Evolutionary conservation across 2,329 filamentous ascomycete species (phyloP).

Genomic region (Phaeosphaeriaceae sp.): DNA sequence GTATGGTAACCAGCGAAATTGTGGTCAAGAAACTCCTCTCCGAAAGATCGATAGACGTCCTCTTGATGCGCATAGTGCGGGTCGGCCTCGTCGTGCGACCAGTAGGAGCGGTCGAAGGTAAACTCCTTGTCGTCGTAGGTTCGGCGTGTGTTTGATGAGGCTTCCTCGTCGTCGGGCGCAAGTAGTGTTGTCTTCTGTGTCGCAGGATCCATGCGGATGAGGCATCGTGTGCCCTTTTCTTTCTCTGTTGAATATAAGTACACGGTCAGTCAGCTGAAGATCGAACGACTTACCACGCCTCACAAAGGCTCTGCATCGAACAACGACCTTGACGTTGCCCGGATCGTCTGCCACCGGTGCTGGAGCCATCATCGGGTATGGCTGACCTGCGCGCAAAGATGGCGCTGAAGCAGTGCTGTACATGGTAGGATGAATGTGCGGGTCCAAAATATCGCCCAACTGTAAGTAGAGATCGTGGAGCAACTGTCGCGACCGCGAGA

Average conservation of each 20-base stretch:
- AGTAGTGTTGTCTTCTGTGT: conserved; percentile 85
- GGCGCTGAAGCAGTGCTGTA: conserved; percentile 52
- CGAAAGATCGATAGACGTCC: conserved; percentile 91
- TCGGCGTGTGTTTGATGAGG: conserved; percentile 69
- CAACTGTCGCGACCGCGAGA: conserved; percentile 33
- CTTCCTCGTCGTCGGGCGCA: conserved; percentile 65
- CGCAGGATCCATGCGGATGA: conserved; percentile 88
- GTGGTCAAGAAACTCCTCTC: conserved; percentile 97
- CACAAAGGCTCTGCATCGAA: conserved; percentile 57
- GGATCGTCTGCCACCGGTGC: conserved; percentile 49
- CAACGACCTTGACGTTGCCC: conserved; percentile 60
- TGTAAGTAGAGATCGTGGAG: conserved; percentile 29
- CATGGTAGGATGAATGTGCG: conserved; percentile 37
- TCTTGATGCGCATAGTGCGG: conserved; percentile 90
- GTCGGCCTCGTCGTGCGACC: conserved; percentile 84
- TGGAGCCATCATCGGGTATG: conserved; percentile 38
- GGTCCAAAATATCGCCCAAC: conserved; percentile 35
- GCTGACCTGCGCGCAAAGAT: conserved; percentile 52
- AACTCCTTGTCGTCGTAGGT: conserved; percentile 87
- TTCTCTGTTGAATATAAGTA: conserved; percentile 67
- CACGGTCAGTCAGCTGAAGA: neutral
- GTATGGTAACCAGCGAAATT: conserved; percentile 99
- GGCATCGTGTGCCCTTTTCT: conserved; percentile 79
- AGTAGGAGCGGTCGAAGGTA: conserved; percentile 97
- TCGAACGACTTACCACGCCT: conserved; percentile 47